Conservation (phyloP, 139 green algal species). For the Pleodorina starrii region DNA sequence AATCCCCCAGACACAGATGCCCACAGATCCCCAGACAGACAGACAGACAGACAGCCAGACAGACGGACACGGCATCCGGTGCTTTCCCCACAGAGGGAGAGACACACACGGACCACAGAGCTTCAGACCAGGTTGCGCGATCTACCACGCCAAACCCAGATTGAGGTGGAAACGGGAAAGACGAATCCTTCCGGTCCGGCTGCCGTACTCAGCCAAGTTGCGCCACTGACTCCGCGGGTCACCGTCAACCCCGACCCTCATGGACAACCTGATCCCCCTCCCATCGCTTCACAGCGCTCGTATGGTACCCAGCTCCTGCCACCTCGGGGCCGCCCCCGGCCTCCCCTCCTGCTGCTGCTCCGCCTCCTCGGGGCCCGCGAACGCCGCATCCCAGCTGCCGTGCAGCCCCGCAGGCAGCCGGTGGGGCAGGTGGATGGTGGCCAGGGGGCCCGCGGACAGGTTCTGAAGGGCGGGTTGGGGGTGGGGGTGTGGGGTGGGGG, state of each 20-base stretch:
- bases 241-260: too few relatives aligned
- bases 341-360: neutral
- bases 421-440: conserved; percentile 72
- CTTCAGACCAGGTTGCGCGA: too few relatives aligned
- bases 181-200: too few relatives aligned
- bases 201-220: too few relatives aligned
- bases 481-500: neutral
- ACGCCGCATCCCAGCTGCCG: conserved; percentile 60
- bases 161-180: too few relatives aligned
- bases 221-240: too few relatives aligned
- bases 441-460: conserved; percentile 66
- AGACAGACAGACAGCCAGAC: neutral
- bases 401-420: conserved; percentile 72
- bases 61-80: neutral
- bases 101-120: too few relatives aligned
- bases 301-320: conserved; percentile 51
- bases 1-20: neutral
- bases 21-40: neutral
- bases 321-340: conserved; percentile 4
- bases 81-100: too few relatives aligned
- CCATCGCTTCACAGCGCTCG: conserved; percentile 23
- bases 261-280: neutral
- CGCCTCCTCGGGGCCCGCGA: neutral
- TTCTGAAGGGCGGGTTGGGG: neutral
- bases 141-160: too few relatives aligned